Percentiles rank a stretch among this genome's conserved stretches.
phyloP scores from a whole-genome alignment of 2,329 filamentous ascomycete genomes.

The Stemphylium beticola region DNA sequence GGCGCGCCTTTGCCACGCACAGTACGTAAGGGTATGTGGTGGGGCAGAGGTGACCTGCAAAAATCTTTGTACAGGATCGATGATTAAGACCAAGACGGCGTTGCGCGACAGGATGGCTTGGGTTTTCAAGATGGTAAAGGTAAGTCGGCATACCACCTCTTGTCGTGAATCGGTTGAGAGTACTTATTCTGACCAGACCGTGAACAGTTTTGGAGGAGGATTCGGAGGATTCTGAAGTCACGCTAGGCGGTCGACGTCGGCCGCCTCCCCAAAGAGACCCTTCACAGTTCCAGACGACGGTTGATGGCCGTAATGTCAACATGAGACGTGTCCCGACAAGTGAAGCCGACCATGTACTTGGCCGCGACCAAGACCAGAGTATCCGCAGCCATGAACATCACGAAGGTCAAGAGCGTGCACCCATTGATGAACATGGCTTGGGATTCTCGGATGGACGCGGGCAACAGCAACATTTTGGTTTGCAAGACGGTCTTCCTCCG shows the following conservation, averaged over 20 bases:
- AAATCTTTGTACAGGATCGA: slow-evolving; percentile 39
- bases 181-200: neutral
- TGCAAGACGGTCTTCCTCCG: slow-evolving; percentile 54
- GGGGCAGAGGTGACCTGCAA: slow-evolving; percentile 53
- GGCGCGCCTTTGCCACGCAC: slow-evolving; percentile 62
- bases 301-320: slow-evolving; percentile 18
- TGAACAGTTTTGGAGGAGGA: slow-evolving; percentile 13
- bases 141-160: slow-evolving; percentile 5
- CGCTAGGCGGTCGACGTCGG: neutral
- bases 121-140: slow-evolving; percentile 18
- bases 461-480: slow-evolving; percentile 43
- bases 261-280: neutral
- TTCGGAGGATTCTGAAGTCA: slow-evolving; percentile 19
- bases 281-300: slow-evolving; percentile 15
- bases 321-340: slow-evolving; percentile 16
- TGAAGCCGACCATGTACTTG: slow-evolving; percentile 11
- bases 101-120: slow-evolving; percentile 25
- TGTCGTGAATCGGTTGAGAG: neutral
- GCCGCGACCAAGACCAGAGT: neutral
- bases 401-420: slow-evolving; percentile 21
- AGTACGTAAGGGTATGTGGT: slow-evolving; percentile 58
- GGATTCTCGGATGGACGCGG: slow-evolving; percentile 14
- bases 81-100: slow-evolving; percentile 21
- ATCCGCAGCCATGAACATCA: slow-evolving; percentile 1
- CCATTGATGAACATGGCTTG: slow-evolving; percentile 30